phyloP scores from a whole-genome alignment of 192 early-diverging fungal genomes.

The Physocladia obscura region DNA sequence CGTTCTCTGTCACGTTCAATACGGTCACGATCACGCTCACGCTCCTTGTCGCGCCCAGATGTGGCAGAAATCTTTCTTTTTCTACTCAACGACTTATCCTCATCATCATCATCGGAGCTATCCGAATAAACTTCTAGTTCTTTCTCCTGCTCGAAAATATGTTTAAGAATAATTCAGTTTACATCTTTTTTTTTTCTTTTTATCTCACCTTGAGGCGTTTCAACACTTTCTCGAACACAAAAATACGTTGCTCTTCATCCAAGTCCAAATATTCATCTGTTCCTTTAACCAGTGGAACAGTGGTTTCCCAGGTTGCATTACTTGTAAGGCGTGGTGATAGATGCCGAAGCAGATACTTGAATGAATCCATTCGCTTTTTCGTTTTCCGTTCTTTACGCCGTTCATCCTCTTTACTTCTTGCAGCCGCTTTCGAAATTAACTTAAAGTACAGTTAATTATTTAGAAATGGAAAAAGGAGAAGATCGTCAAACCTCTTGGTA shows the following conservation, averaged over 20 bases:
- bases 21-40: neutral
- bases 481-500: slow-evolving; percentile 35
- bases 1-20: slow-evolving; percentile 12
- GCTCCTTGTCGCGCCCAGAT: slow-evolving; percentile 19
- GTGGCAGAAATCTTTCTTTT: neutral
- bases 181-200: too few relatives aligned
- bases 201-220: slow-evolving; percentile 60
- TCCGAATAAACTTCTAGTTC: slow-evolving; percentile 21
- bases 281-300: slow-evolving; percentile 43
- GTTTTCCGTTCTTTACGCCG: slow-evolving; percentile 67
- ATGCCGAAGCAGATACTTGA: slow-evolving; percentile 71
- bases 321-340: slow-evolving; percentile 60
- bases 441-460: slow-evolving; percentile 24
- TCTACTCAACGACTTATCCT: slow-evolving; percentile 45
- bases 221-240: slow-evolving; percentile 75
- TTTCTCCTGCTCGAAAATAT: slow-evolving; percentile 21
- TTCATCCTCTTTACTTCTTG: slow-evolving; percentile 66
- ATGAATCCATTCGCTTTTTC: slow-evolving; percentile 73
- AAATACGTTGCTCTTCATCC: slow-evolving; percentile 63
- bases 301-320: slow-evolving; percentile 70
- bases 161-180: neutral
- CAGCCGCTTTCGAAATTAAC: slow-evolving; percentile 58
- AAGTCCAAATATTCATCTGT: slow-evolving; percentile 67
- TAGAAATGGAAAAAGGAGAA: neutral
- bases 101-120: slow-evolving; percentile 62